Evolutionary conservation across 129 eudicot species (phyloP).

Genomic region (Arctium minus): DNA sequence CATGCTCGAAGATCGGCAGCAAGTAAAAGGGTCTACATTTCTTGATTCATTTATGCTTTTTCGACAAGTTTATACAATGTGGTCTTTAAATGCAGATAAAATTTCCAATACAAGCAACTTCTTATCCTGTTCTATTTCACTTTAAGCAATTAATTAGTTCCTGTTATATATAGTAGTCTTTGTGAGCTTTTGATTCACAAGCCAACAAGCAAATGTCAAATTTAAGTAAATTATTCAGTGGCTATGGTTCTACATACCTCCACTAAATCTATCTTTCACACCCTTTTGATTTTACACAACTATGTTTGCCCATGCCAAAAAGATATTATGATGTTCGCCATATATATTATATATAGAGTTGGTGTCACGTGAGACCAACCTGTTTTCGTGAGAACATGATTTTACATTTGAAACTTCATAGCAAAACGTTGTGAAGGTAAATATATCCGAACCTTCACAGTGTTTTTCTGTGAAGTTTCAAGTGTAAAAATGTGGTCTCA

Average conservation of each 20-base stretch:
- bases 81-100: neutral
- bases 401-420: too few relatives aligned
- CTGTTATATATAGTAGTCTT: neutral
- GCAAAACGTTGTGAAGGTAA: too few relatives aligned
- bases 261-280: neutral
- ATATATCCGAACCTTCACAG: too few relatives aligned
- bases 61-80: constrained; percentile 1
- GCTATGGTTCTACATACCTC: neutral
- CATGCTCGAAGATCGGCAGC: neutral
- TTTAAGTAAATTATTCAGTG: neutral
- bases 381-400: too few relatives aligned
- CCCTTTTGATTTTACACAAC: constrained; percentile 14
- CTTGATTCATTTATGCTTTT: neutral
- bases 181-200: constrained; percentile 8
- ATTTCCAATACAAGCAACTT: constrained; percentile 13
- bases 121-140: neutral
- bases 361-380: too few relatives aligned
- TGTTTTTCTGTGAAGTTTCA: too few relatives aligned
- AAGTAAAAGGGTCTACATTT: constrained; percentile 6
- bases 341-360: too few relatives aligned
- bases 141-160: neutral
- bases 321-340: constrained; percentile 9
- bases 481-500: too few relatives aligned
- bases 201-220: neutral
- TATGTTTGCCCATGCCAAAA: constrained; percentile 22